phyloP scores from a whole-genome alignment of 257 asterid genomes.

The Solanum neorickii region DNA sequence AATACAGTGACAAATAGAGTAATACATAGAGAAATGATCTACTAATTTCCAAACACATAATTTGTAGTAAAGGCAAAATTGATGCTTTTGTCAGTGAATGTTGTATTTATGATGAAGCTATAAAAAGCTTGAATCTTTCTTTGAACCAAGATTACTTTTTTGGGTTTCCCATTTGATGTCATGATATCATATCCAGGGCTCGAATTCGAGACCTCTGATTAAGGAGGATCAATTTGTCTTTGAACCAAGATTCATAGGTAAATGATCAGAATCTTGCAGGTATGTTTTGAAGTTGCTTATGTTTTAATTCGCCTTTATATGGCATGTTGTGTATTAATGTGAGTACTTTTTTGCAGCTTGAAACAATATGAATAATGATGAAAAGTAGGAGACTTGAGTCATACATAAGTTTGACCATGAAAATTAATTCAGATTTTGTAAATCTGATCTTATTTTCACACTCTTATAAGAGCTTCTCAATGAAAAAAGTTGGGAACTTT shows the following conservation, averaged over 20 bases:
- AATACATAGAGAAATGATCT: conserved; percentile 22
- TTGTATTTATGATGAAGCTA: background rate
- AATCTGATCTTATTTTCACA: background rate
- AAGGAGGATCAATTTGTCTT: background rate
- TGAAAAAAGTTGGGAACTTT: background rate
- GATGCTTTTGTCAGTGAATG: background rate
- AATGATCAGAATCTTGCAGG: background rate
- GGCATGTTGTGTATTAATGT: background rate
- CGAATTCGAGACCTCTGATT: too few species aligned
- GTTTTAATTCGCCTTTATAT: background rate
- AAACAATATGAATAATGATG: background rate
- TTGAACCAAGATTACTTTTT: background rate
- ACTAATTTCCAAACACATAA: background rate
- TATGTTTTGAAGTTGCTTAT: background rate
- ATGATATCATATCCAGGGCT: too few species aligned
- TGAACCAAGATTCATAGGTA: conserved; percentile 1
- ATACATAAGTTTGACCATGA: background rate
- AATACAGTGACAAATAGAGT: background rate
- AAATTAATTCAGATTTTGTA: background rate
- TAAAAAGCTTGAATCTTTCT: conserved; percentile 6
- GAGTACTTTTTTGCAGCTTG: background rate
- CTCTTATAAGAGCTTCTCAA: background rate
- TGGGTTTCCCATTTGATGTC: too few species aligned
- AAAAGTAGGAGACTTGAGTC: background rate
- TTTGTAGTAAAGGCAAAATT: background rate